These are phyloP conservation scores for Leucosporidium creatinivorum DNA, from an alignment of 768 basidiomycete species.

Conservation along the genomic window DNA sequence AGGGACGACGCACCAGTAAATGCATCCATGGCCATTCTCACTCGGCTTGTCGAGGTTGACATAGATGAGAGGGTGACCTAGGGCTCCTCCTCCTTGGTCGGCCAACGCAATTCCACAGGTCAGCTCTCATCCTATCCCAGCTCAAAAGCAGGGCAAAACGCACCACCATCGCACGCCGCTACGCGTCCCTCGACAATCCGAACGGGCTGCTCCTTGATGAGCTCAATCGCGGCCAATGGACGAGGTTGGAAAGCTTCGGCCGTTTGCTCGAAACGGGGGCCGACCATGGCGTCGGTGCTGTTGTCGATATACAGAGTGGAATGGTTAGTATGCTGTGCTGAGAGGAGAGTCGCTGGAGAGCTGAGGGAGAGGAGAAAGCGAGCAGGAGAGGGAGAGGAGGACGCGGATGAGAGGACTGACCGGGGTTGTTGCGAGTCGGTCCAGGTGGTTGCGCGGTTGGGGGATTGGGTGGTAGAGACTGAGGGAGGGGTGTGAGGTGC, in stretches of 20 bases:
- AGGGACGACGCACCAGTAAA: slow-evolving; percentile 29
- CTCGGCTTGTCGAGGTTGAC: slow-evolving; percentile 85
- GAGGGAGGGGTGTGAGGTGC: slow-evolving; percentile 32
- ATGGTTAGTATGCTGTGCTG: neutral
- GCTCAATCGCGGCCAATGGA: slow-evolving; percentile 81
- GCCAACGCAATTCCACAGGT: neutral
- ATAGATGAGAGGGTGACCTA: slow-evolving; percentile 94
- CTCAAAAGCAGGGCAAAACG: slow-evolving; percentile 40
- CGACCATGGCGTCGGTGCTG: slow-evolving; percentile 43
- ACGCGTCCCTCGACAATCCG: slow-evolving; percentile 71
- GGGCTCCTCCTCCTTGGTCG: slow-evolving; percentile 86
- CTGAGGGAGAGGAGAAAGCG: neutral
- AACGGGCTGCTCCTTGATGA: slow-evolving; percentile 78
- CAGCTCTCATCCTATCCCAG: neutral
- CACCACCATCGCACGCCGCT: slow-evolving; percentile 93
- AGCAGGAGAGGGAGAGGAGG: slow-evolving; percentile 32
- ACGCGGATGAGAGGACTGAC: slow-evolving; percentile 40
- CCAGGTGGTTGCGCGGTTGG: slow-evolving; percentile 78
- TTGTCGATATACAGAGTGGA: neutral
- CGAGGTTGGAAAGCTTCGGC: slow-evolving; percentile 77
- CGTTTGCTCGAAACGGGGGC: slow-evolving; percentile 90
- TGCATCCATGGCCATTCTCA: slow-evolving; percentile 37
- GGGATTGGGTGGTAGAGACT: slow-evolving; percentile 53
- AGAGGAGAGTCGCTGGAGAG: neutral
- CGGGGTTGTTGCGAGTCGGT: slow-evolving; percentile 71